phyloP scores from a whole-genome alignment of 768 basidiomycete genomes.

The Suillus occidentalis region DNA sequence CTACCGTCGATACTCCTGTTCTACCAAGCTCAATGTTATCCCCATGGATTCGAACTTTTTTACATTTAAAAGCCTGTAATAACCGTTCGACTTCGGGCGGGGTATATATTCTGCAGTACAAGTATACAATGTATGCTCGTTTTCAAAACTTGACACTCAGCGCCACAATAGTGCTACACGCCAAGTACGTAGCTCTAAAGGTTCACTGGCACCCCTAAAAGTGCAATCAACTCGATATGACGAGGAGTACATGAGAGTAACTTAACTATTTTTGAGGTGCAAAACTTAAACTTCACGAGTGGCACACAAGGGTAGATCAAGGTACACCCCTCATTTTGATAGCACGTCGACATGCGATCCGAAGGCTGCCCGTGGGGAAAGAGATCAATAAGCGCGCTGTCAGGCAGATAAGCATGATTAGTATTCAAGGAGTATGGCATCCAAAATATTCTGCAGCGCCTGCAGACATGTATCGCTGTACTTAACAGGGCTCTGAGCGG shows the following conservation, averaged over 20 bases:
- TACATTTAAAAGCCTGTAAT: background rate
- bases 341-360: background rate
- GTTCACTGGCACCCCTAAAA: background rate
- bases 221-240: background rate
- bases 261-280: background rate
- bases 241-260: background rate
- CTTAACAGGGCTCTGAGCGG: background rate
- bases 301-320: background rate
- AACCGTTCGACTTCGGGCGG: background rate
- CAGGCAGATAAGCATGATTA: background rate
- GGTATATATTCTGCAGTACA: background rate
- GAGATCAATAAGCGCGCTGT: background rate
- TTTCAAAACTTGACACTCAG: background rate
- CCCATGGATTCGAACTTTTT: background rate
- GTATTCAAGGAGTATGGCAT: background rate
- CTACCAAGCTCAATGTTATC: constrained; percentile 7
- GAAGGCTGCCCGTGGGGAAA: background rate
- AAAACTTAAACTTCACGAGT: background rate
- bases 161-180: background rate
- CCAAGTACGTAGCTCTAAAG: background rate
- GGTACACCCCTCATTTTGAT: background rate
- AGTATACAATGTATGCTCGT: background rate
- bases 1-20: constrained; percentile 12
- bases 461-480: background rate
- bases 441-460: background rate